phyloP scores from a whole-genome alignment of 78 protist species.

The Speleostelium caveatum region DNA sequence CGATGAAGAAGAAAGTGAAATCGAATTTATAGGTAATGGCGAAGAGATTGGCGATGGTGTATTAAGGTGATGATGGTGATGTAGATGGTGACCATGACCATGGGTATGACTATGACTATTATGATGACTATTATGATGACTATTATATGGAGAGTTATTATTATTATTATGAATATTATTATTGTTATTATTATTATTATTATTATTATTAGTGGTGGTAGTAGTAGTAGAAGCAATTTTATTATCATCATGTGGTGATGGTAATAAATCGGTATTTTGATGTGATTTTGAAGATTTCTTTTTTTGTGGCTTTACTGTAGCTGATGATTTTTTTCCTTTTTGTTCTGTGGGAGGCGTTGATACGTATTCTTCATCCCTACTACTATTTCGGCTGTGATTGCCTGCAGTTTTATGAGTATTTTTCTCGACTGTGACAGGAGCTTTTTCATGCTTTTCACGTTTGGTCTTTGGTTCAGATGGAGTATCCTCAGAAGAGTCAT shows the following conservation, averaged over 20 bases:
- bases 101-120: not conserved
- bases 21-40: not conserved
- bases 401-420: too few species aligned
- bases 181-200: too few species aligned
- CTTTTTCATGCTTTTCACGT: not conserved
- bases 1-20: not conserved
- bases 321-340: too few species aligned
- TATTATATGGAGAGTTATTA: not conserved
- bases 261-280: not conserved
- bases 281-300: not conserved
- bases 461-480: not conserved
- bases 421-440: too few species aligned
- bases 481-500: not conserved
- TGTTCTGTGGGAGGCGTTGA: too few species aligned
- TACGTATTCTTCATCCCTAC: too few species aligned
- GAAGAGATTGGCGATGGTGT: constrained; percentile 3
- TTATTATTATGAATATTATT: too few species aligned
- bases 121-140: not conserved
- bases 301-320: too few species aligned
- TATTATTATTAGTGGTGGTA: not conserved
- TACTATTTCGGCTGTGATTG: too few species aligned
- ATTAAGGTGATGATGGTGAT: not conserved
- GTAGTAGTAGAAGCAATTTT: not conserved
- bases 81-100: not conserved
- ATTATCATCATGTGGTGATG: not conserved